Conservation (phyloP, 768 basidiomycete species). For the Hydnomerulius pinastri region DNA sequence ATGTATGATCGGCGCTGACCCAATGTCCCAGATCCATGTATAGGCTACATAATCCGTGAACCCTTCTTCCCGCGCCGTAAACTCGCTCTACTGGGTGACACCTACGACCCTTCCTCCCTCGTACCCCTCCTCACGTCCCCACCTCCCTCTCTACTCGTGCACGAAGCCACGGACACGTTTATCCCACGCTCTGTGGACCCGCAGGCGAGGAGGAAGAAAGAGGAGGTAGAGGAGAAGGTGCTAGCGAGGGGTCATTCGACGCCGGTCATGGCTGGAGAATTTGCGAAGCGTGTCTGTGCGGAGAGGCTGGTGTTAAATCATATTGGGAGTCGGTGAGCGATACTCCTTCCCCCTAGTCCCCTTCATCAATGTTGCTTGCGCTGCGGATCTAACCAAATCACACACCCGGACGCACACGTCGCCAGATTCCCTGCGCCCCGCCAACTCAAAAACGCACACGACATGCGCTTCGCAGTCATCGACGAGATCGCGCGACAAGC, state of each 20-base stretch:
- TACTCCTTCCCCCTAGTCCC: neutral
- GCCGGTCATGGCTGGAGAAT: slow-evolving; percentile 74
- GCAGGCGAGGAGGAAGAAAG: slow-evolving; percentile 43
- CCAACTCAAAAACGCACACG: slow-evolving; percentile 27
- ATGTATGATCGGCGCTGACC: neutral
- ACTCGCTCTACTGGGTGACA: slow-evolving; percentile 79
- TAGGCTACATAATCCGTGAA: slow-evolving; percentile 79
- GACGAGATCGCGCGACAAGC: slow-evolving; percentile 65
- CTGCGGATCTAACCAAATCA: neutral
- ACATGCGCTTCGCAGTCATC: slow-evolving; percentile 46
- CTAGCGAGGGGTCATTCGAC: slow-evolving; percentile 77
- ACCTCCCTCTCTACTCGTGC: slow-evolving; percentile 69
- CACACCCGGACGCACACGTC: too few species aligned
- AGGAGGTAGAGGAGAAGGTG: slow-evolving; percentile 49
- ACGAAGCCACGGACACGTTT: slow-evolving; percentile 80
- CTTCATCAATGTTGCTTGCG: neutral
- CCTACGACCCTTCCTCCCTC: slow-evolving; percentile 61
- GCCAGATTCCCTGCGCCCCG: slow-evolving; percentile 60
- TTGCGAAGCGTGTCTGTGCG: slow-evolving; percentile 64
- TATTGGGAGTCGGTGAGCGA: slow-evolving; percentile 63
- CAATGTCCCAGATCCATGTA: slow-evolving; percentile 64
- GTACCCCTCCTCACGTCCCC: slow-evolving; percentile 54
- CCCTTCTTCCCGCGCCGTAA: slow-evolving; percentile 51
- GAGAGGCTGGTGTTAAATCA: slow-evolving; percentile 73
- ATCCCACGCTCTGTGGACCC: slow-evolving; percentile 59